A percentile compares a stretch with the other conserved stretches of the same genome.
These are phyloP conservation scores for Penicillium psychrofluorescens DNA, from an alignment of 495 filamentous ascomycete genomes.

Conservation along the genomic window DNA sequence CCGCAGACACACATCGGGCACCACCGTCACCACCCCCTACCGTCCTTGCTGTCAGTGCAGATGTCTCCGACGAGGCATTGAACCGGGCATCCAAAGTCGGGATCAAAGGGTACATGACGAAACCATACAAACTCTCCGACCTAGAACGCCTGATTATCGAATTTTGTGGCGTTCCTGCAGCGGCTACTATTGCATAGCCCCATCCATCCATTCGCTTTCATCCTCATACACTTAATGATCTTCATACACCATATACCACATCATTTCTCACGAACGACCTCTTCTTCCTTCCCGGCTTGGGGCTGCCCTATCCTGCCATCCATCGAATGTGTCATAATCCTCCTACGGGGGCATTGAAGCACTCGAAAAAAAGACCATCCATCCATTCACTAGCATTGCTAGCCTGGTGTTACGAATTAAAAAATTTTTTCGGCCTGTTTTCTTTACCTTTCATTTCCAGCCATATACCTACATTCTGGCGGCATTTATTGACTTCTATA, in stretches of 20 bases:
- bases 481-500: background rate
- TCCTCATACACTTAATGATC: too few species aligned
- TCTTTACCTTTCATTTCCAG: background rate
- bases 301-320: too few species aligned
- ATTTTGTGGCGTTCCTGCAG: slow-evolving; percentile 38
- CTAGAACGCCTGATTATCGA: slow-evolving; percentile 60
- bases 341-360: too few species aligned
- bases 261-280: too few species aligned
- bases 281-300: too few species aligned
- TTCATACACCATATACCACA: too few species aligned
- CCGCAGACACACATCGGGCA: background rate
- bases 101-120: slow-evolving; percentile 73
- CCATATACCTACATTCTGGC: background rate
- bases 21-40: slow-evolving; percentile 29
- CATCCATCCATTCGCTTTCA: too few species aligned
- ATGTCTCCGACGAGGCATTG: slow-evolving; percentile 62
- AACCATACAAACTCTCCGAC: slow-evolving; percentile 69
- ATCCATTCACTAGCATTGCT: too few species aligned
- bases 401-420: too few species aligned
- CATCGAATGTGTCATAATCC: too few species aligned
- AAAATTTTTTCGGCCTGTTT: background rate
- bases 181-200: too few species aligned
- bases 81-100: slow-evolving; percentile 58
- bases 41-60: slow-evolving; percentile 69
- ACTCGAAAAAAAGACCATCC: too few species aligned